These are phyloP conservation scores for Cercospora citrullina DNA, from an alignment of 2,329 filamentous ascomycete species.

Conservation along the genomic window DNA sequence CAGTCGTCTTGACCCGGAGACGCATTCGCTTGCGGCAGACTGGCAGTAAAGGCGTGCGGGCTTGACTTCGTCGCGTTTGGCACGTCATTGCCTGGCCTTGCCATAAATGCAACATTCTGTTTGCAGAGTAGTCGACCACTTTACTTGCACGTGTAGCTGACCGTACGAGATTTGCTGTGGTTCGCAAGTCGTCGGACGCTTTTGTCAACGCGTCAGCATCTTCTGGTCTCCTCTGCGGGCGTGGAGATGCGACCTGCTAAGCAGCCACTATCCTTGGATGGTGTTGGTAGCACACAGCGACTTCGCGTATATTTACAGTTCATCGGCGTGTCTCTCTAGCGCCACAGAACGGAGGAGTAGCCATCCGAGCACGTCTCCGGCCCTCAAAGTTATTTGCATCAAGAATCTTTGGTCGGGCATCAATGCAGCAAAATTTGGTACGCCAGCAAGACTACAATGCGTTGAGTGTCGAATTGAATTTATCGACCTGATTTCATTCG, in stretches of 20 bases:
- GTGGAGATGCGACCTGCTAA: no score
- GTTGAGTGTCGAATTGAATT: neutral
- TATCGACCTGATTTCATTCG: neutral
- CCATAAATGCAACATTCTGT: neutral
- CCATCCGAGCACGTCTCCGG: neutral
- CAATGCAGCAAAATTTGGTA: neutral
- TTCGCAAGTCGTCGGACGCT: neutral
- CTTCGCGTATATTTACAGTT: neutral
- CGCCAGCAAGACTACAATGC: neutral
- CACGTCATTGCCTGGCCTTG: neutral
- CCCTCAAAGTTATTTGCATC: neutral
- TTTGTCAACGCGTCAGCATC: neutral
- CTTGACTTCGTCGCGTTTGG: neutral
- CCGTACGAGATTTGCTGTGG: neutral
- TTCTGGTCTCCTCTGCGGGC: no score
- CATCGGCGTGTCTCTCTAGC: neutral
- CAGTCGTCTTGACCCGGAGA: neutral
- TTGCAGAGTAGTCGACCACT: neutral
- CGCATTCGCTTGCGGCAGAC: neutral
- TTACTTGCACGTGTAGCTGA: neutral
- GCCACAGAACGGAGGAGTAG: neutral
- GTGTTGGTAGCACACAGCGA: neutral
- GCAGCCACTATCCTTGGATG: neutral
- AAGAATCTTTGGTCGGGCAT: neutral
- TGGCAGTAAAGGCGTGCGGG: neutral